Evolutionary conservation across 495 filamentous ascomycete species (phyloP), one percentile per base, ranked within the genome.

Genomic region (Pseudomonodictys pantanalensis): DNA sequence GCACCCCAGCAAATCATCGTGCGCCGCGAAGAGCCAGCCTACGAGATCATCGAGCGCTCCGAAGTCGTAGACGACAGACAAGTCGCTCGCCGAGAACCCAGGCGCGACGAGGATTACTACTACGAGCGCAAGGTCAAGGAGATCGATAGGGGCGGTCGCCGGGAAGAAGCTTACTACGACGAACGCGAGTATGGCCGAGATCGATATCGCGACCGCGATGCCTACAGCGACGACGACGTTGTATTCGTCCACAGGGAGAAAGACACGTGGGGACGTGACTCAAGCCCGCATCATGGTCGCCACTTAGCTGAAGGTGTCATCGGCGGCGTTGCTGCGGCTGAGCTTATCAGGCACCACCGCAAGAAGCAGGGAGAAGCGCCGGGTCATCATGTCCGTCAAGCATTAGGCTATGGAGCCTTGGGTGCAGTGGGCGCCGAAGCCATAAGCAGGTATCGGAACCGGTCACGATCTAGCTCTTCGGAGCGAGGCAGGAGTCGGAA

Each of bases 231-330:
- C 61, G 86, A 88, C 52, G 84, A 83, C 70, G 78, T 81, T 69
- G 80, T 83, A 46, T 83, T 80, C 60, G 71, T 84, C 47, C 77
- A 75, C 57, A 80, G 79, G 67, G 80, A 70, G 32, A 64, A 69
- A 22, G 68, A 70, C 43, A 65, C 56, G 26, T 64, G 67, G 52
- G 62, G 60, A 26, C 83, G 84, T 56, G 83, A 81, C 50, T 77
- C 81, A 0, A 81, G 79, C 65, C 80, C 80, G 15, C 85, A 90
- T 69, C 87, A 84, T 69, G 81, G 82, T 66, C 87, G 87, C 29
- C 89, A 95, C 71, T 70, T 96, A n/a, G 90, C 88, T 23, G 90
- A 92, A 75, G 91, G 91, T 32, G 90, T 89, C 23, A 73, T 92
- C 30, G 87, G 89, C 44, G 91, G 90, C 12, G 81, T 87, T 33